Evolutionary conservation across 2,329 filamentous ascomycete species (phyloP), one percentile per base, ranked within the genome.

Genomic region (Fusarium acutatum): DNA sequence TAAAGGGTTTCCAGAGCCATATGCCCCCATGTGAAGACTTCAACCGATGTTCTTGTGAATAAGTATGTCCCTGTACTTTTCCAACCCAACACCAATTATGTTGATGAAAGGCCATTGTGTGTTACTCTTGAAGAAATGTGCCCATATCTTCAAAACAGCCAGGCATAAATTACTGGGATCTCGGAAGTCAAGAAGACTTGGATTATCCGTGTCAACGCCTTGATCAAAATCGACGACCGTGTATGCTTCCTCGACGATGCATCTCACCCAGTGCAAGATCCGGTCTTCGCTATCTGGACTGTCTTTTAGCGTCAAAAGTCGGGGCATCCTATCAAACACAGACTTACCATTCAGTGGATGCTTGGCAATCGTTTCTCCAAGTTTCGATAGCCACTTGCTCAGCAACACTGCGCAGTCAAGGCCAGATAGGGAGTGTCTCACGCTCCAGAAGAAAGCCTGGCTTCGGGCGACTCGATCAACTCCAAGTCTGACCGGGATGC

Each of bases 361-460:
- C 6, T 60, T 38, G 5, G 44, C 12, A 20, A 59, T 15, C 3
- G 61, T 67, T 9, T 60, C 44, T 4, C 38, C 15, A 4, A 67
- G 26, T 22, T 67, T 67, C 15, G 35, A 60, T 17, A 68, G 18
- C 65, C 85, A 87, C 67, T 89, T 89, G 20, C 86, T 86, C 1
- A 89, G 78, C 6, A 90, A 78, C 0, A 89, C 83, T 0, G 86
- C 87, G 26, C 87, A 89, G 72, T 90, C 88, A 1, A 90, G 80
- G 2, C 85, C 86, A 8, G 86, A 88, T 0, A 89, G 80, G 0
- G 87, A 87, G 59, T 89, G 87, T n/a, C 88, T 82, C 6, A 88
- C 87, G 9, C 86, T 88, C 87, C 88, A 89, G 53, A 88, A 86
- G 49, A 88, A 87, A 0, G 87, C 86, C 57, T 89, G 87, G 22